phyloP scores from a whole-genome alignment of 164 flowering plant genomes.

The Macadamia integrifolia region DNA sequence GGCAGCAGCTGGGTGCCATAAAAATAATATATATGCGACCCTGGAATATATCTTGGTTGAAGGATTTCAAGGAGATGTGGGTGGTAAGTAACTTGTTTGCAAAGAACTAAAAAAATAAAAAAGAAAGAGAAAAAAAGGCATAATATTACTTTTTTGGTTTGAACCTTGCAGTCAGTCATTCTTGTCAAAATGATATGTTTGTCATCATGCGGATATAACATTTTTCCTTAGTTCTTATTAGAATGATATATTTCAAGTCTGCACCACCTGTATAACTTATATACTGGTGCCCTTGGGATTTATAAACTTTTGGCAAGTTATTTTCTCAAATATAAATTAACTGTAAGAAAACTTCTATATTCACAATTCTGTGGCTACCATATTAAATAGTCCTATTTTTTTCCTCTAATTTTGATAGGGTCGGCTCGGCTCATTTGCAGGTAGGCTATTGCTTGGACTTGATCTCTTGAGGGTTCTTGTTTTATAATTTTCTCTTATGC shows the following conservation, averaged over 20 bases:
- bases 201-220: neutral
- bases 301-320: neutral
- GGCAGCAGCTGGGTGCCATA: conserved; percentile 49
- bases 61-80: conserved; percentile 65
- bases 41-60: conserved; percentile 67
- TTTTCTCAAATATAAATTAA: neutral
- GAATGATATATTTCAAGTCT: neutral
- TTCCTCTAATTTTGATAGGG: conserved; percentile 31
- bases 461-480: neutral
- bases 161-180: neutral
- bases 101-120: too few species aligned
- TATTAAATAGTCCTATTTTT: neutral
- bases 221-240: neutral
- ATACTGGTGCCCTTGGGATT: neutral
- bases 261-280: neutral
- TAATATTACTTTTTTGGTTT: too few species aligned
- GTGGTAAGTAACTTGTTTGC: conserved; percentile 47
- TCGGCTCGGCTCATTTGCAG: conserved; percentile 75
- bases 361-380: neutral
- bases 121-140: too few species aligned
- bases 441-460: conserved; percentile 21
- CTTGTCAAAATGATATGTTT: neutral
- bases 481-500: neutral
- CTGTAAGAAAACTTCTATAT: neutral
- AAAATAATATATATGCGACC: conserved; percentile 56